phyloP scores from a whole-genome alignment of 2,329 filamentous ascomycete species.

The Nigrospora oryzae region DNA sequence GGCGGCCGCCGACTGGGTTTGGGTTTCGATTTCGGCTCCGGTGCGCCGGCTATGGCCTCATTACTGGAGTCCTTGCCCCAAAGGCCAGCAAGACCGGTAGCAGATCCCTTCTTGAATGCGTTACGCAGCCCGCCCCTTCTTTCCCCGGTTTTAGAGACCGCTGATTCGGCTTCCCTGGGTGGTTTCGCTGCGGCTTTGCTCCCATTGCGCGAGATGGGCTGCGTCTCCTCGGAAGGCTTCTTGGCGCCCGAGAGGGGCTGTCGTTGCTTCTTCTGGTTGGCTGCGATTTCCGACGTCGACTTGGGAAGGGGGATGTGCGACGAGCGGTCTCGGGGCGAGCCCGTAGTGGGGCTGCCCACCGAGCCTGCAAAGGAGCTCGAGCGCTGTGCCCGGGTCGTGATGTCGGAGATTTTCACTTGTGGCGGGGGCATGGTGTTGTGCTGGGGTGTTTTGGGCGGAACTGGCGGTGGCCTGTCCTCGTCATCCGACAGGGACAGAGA shows the following conservation, averaged over 20 bases:
- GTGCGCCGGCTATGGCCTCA: constrained; percentile 11
- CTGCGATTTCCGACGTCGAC: constrained; percentile 21
- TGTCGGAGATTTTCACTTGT: constrained; percentile 4
- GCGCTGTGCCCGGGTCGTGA: constrained; percentile 1
- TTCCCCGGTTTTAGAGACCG: constrained; percentile 21
- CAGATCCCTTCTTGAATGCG: constrained; percentile 41
- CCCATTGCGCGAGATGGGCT: constrained; percentile 10
- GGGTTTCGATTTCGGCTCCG: constrained; percentile 3
- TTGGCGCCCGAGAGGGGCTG: constrained; percentile 21
- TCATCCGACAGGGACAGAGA: neutral
- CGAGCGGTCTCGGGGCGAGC: constrained; percentile 11
- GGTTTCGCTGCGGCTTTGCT: constrained; percentile 20
- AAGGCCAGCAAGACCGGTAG: constrained; percentile 36
- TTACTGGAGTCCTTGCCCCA: constrained; percentile 37
- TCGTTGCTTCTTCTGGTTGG: constrained; percentile 39
- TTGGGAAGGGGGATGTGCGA: constrained; percentile 14
- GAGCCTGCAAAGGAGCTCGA: constrained; percentile 9
- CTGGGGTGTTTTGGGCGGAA: constrained; percentile 13
- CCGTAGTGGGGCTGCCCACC: constrained; percentile 1
- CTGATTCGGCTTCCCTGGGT: constrained; percentile 14
- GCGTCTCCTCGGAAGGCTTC: constrained; percentile 11
- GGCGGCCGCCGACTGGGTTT: constrained; percentile 15
- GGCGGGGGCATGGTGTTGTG: constrained; percentile 8
- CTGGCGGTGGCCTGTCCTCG: constrained; percentile 8
- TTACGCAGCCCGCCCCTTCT: constrained; percentile 40